A percentile compares a stretch with the other conserved stretches of the same genome.
Evolutionary conservation across 257 asterid species (phyloP).

Genomic region (Scutellaria galericulata): DNA sequence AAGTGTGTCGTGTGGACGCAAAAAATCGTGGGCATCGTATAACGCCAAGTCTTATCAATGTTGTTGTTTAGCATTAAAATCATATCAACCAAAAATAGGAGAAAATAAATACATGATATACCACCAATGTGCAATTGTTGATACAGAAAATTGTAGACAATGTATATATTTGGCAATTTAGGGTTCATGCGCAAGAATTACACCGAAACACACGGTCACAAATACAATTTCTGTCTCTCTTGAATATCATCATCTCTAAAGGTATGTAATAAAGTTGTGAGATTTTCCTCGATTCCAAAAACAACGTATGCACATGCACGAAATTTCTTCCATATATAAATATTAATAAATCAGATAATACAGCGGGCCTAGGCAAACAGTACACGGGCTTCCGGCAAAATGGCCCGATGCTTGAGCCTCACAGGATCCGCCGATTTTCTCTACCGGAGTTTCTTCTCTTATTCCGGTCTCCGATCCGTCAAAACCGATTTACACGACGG

Average conservation of each 20-base stretch:
- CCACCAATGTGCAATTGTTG: no score
- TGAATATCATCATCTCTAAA: neutral
- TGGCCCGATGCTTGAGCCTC: constrained; percentile 74
- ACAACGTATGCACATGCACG: neutral
- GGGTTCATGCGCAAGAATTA: neutral
- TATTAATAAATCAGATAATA: neutral
- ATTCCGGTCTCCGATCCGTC: constrained; percentile 74
- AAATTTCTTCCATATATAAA: neutral
- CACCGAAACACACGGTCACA: neutral
- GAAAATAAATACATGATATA: no score
- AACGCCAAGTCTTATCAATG: no score
- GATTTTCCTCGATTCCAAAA: neutral
- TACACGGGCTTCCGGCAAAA: constrained; percentile 24
- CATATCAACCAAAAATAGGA: no score
- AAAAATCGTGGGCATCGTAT: no score
- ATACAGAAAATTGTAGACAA: no score
- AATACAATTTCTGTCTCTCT: neutral
- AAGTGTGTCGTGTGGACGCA: no score
- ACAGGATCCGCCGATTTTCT: constrained; percentile 87
- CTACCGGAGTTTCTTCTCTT: constrained; percentile 75
- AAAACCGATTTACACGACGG: constrained; percentile 68
- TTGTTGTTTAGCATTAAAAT: no score
- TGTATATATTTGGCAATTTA: no score
- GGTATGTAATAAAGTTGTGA: neutral
- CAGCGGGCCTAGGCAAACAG: constrained; percentile 7